Evolutionary conservation across 164 flowering plant species (phyloP).

Genomic region (Vitis vinifera): ASM3070453v1 NC_081807.1:9476001-9476500

Average conservation of each 20-base stretch:
- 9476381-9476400: conserved; percentile 38
- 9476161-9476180: conserved; percentile 68
- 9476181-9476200: conserved; percentile 34
- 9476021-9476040: conserved; percentile 36
- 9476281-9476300: conserved; percentile 50
- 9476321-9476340: conserved; percentile 39
- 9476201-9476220: conserved; percentile 59
- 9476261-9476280: conserved; percentile 37
- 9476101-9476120: conserved; percentile 51
- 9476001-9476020: conserved; percentile 31
- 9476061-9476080: conserved; percentile 31
- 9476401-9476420: conserved; percentile 44
- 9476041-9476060: conserved; percentile 26
- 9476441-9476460: conserved; percentile 29
- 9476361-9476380: conserved; percentile 50
- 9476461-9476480: conserved; percentile 47
- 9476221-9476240: conserved; percentile 57
- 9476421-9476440: conserved; percentile 46
- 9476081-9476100: conserved; percentile 50
- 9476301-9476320: conserved; percentile 54
- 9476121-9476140: conserved; percentile 53
- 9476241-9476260: conserved; percentile 38
- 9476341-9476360: conserved; percentile 35
- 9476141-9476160: conserved; percentile 41
- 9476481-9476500: conserved; percentile 37